Evolutionary conservation across 495 filamentous ascomycete genomes (phyloP).

Genomic region (Lentithecium fluviatile): DNA sequence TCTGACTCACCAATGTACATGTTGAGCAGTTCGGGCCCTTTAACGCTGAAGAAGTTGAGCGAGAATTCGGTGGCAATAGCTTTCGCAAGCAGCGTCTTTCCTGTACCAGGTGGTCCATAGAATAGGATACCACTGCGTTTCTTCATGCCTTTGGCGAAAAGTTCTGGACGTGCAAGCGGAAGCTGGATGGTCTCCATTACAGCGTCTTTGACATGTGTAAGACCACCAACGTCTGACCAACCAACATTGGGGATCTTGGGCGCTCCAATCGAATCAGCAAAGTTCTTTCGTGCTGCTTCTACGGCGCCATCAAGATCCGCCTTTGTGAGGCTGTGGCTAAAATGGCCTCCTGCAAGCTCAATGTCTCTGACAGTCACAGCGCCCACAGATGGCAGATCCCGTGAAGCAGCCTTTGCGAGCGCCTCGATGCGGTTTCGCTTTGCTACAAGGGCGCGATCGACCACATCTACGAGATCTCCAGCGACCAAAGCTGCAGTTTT

Average conservation of each 20-base stretch:
- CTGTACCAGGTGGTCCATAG: conserved; percentile 95
- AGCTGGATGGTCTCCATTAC: conserved; percentile 96
- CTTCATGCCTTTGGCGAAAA: conserved; percentile 98
- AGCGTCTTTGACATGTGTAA: conserved; percentile 91
- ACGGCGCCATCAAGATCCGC: conserved; percentile 87
- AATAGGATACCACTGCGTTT: conserved; percentile 97
- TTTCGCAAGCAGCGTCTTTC: conserved; percentile 95
- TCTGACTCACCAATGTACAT: conserved; percentile 99
- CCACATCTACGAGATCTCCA: conserved; percentile 89
- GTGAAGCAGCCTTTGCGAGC: conserved; percentile 52
- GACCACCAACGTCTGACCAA: conserved; percentile 95
- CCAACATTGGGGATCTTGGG: conserved; percentile 96
- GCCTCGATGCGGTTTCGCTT: conserved; percentile 68
- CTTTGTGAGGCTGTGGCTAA: conserved; percentile 74
- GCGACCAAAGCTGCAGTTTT: conserved; percentile 96
- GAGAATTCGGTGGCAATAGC: conserved; percentile 98
- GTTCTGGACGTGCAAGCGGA: conserved; percentile 84
- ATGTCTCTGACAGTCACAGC: conserved; percentile 72
- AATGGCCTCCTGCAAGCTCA: conserved; percentile 82
- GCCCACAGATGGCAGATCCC: conserved; percentile 6
- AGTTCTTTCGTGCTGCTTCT: conserved; percentile 93
- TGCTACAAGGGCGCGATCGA: conserved; percentile 81
- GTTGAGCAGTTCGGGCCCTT: conserved; percentile 94
- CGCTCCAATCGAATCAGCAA: conserved; percentile 93
- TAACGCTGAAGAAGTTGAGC: conserved; percentile 98